These are phyloP conservation scores for Venturia effusa DNA, from an alignment of 2,329 filamentous ascomycete species.

Conservation along the genomic window DNA sequence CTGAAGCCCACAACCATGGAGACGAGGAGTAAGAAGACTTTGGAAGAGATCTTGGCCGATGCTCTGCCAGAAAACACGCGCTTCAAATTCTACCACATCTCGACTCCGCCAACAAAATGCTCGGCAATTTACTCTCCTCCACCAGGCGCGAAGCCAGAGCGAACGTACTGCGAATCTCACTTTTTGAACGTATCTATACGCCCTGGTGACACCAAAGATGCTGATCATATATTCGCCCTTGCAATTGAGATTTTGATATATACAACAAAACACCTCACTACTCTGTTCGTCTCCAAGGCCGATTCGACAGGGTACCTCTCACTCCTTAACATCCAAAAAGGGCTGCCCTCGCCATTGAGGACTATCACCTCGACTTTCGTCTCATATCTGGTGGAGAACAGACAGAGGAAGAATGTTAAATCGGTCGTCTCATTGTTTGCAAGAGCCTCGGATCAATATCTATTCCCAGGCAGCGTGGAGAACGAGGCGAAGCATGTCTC, in stretches of 20 bases:
- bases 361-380: conserved; percentile 66
- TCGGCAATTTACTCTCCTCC: conserved; percentile 70
- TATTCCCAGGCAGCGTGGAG: conserved; percentile 85
- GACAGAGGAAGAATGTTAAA: conserved; percentile 53
- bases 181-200: conserved; percentile 52
- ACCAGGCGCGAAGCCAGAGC: conserved; percentile 58
- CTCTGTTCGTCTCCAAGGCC: conserved; percentile 90
- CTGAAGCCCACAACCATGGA: not conserved
- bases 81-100: conserved; percentile 75
- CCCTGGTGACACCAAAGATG: conserved; percentile 14
- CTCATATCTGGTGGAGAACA: conserved; percentile 57
- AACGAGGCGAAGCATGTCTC: conserved; percentile 81
- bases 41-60: conserved; percentile 38
- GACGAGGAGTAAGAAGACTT: conserved; percentile 13
- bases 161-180: conserved; percentile 80
- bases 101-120: conserved; percentile 66
- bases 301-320: conserved; percentile 87
- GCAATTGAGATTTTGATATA: conserved; percentile 85
- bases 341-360: conserved; percentile 62
- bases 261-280: conserved; percentile 66
- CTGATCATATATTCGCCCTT: conserved; percentile 56
- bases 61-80: conserved; percentile 41
- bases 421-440: conserved; percentile 85
- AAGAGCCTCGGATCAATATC: conserved; percentile 80
- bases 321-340: conserved; percentile 31